Evolutionary conservation across 257 asterid genomes (phyloP).

Genomic region (Solanum peruvianum): DNA sequence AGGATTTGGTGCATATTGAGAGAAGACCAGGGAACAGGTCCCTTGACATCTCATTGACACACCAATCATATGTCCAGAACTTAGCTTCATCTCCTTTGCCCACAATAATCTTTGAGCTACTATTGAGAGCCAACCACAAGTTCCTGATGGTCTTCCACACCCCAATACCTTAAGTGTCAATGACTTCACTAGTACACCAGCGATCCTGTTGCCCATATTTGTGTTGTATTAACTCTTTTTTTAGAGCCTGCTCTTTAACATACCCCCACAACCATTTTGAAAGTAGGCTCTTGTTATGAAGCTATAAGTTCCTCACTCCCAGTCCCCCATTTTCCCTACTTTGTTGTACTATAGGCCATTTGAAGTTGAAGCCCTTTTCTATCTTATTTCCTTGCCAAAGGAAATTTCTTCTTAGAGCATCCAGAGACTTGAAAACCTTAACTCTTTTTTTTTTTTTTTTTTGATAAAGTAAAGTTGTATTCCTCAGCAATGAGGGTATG

Average conservation of each 20-base stretch:
- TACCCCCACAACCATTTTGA: background rate
- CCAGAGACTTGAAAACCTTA: background rate
- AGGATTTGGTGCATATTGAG: background rate
- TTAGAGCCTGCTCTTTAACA: background rate
- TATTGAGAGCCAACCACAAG: background rate
- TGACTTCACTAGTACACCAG: background rate
- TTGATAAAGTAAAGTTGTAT: too few relatives aligned
- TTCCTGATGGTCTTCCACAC: background rate
- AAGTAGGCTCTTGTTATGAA: background rate
- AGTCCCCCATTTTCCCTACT: background rate
- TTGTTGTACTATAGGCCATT: background rate
- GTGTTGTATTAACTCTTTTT: background rate
- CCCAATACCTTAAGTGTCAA: background rate
- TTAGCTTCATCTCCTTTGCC: background rate
- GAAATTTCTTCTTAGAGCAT: background rate
- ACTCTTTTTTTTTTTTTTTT: background rate
- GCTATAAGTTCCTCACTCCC: background rate
- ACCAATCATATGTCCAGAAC: background rate
- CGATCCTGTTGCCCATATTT: background rate
- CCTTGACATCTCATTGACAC: background rate
- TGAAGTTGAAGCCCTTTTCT: background rate
- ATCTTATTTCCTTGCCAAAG: background rate
- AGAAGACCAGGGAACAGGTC: background rate
- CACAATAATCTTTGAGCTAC: background rate
- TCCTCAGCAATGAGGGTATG: too few relatives aligned